These are phyloP conservation scores for Yamadazyma ubonensis DNA, from an alignment of 805 yeast genomes.

Conservation along the genomic window DNA sequence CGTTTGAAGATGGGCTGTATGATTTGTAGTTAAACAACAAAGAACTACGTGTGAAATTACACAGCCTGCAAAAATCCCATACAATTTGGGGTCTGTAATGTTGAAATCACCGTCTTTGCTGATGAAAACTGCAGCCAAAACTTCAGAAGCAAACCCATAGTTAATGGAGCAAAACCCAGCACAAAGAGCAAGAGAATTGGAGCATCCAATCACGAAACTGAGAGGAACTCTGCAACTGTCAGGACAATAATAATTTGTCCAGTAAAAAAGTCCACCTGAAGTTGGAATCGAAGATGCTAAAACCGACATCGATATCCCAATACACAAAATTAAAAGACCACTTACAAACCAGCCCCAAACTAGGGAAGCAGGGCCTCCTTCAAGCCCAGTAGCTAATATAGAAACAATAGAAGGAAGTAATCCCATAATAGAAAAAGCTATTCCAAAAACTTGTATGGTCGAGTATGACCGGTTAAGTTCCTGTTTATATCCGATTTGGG, in stretches of 20 bases:
- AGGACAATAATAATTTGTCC: conserved; percentile 60
- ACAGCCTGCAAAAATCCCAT: conserved; percentile 67
- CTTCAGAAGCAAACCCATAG: conserved; percentile 64
- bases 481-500: conserved; percentile 70
- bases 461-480: conserved; percentile 63
- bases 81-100: conserved; percentile 52
- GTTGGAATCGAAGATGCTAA: conserved; percentile 71
- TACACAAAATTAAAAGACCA: conserved; percentile 50
- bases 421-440: conserved; percentile 74
- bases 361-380: conserved; percentile 63
- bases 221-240: conserved; percentile 48
- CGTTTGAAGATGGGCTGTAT: conserved; percentile 59
- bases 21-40: conserved; percentile 56
- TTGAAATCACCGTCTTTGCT: conserved; percentile 54
- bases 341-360: conserved; percentile 76
- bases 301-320: conserved; percentile 64
- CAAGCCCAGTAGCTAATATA: conserved; percentile 50
- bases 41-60: conserved; percentile 50
- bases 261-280: conserved; percentile 63
- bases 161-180: conserved; percentile 68
- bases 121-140: conserved; percentile 57
- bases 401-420: conserved; percentile 64
- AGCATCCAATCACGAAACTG: conserved; percentile 63
- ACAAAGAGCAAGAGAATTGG: conserved; percentile 64
- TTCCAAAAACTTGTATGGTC: conserved; percentile 64